Conservation (phyloP, 148 eudicot species). For the Mesembryanthemum crystallinum region DNA sequence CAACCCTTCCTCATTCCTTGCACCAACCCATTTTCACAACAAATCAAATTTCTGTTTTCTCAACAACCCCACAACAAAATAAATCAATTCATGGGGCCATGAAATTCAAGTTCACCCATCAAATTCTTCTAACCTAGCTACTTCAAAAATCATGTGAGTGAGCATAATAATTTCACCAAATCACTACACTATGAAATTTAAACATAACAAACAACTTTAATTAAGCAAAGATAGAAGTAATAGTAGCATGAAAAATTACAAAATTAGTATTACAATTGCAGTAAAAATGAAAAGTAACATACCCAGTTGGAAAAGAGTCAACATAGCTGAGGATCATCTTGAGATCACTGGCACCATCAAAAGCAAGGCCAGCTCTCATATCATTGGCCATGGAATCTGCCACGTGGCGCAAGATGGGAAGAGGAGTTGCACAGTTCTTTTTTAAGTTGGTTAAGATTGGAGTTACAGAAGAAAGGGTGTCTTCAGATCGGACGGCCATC, state of each 20-base stretch:
- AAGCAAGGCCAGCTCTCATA: constrained; percentile 65
- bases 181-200: background rate
- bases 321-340: constrained; percentile 74
- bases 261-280: too few species aligned
- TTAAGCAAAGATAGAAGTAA: too few species aligned
- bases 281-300: too few species aligned
- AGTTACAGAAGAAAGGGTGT: constrained; percentile 16
- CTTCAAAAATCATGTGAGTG: background rate
- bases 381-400: constrained; percentile 68
- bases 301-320: constrained; percentile 71
- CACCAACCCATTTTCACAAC: background rate
- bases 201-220: background rate
- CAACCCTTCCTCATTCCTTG: constrained; percentile 75
- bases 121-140: background rate
- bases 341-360: constrained; percentile 61
- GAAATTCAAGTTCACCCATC: too few species aligned
- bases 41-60: background rate
- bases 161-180: background rate
- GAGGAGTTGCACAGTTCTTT: constrained; percentile 59
- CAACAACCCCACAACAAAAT: background rate
- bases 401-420: constrained; percentile 65
- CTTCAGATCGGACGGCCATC: constrained; percentile 46
- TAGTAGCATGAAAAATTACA: too few species aligned
- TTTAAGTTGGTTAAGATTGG: constrained; percentile 47
- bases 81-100: background rate